Percentiles rank a stretch among this genome's conserved stretches.
Evolutionary conservation across 1,284 basidiomycete genomes (phyloP).

Genomic region (Ceratobasidium sp.): DNA sequence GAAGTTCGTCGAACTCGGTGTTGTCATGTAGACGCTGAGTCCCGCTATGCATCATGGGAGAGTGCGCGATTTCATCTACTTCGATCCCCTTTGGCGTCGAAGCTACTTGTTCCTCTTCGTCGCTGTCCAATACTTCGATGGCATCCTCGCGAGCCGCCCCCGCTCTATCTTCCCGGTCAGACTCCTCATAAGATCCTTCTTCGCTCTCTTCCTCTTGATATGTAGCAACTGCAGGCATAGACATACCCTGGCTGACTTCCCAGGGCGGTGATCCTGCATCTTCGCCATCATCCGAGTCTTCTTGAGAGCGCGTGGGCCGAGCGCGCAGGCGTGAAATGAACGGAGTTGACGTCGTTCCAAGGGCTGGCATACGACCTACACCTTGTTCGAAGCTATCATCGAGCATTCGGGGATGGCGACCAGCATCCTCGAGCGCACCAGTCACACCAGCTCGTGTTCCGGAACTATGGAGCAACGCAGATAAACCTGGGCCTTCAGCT

Average conservation of each 20-base stretch:
- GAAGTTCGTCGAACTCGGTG: slow-evolving; percentile 10
- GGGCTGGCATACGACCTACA: slow-evolving; percentile 16
- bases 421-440: background rate
- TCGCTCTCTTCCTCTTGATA: background rate
- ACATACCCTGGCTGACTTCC: background rate
- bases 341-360: slow-evolving; percentile 25
- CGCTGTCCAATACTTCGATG: slow-evolving; percentile 32
- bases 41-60: background rate
- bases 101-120: slow-evolving; percentile 9
- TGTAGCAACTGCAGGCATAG: background rate
- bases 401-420: background rate
- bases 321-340: slow-evolving; percentile 6
- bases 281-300: slow-evolving; percentile 1
- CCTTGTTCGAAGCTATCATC: slow-evolving; percentile 36
- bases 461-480: slow-evolving; percentile 9
- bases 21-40: background rate
- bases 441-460: background rate
- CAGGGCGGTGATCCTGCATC: slow-evolving; percentile 4
- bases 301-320: background rate
- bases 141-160: slow-evolving; percentile 22
- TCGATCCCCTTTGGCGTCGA: background rate
- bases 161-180: background rate
- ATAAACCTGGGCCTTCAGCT: slow-evolving; percentile 20
- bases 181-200: background rate
- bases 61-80: background rate